Base-by-base conservation (phyloP, 331 rosid genomes). In the Rosa hybrid region DNA sequence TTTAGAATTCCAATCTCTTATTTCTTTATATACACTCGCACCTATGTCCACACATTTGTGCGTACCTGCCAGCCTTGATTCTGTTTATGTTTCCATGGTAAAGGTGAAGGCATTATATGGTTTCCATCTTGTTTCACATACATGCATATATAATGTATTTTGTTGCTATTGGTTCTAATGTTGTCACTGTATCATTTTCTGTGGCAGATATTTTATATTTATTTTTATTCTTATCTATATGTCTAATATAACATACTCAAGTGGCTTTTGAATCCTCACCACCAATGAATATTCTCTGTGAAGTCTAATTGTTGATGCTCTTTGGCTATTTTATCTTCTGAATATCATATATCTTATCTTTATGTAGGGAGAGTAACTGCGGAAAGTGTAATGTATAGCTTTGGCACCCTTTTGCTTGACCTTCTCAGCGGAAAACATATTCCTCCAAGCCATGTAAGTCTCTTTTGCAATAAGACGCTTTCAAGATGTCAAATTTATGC, bases 391-490 rank as follows among this genome's bases (percentile, higher is more conserved):
- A 92, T 83, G 39, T 95, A 92, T 73, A 90, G 98, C 85, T 95
- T 95, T 80, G 99, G 99, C 30, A 95, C 99, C 74, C 91, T 95
- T 83, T 84, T 95, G 89, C 91, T 95, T 76, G 99, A 95, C 84
- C 98, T 95, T 76, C 96, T 95, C 65, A 95, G 98, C 72, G 99
- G 99, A 80, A 95, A 95, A 45, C 99, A 95, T 81, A 95, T 95
- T 84, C 99, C 99, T 86, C 99, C 99, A 39, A 91, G 97, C 82
- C 98, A 89, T 88, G 98, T 95, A 87, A 90, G 97, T 83, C 79
- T 80, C 77, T 72, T 80, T 82, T 65, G 76, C 77, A 74, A 41
- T 46, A 30, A 65, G 72, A 42, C 42, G 9, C 54, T 81, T 60
- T 69, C 45, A 16, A 42, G 71, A 4, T 2, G 27, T 41, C 57